Base-by-base conservation (phyloP, 768 basidiomycete genomes). In the Pilatotrama ljubarskyi region DNA sequence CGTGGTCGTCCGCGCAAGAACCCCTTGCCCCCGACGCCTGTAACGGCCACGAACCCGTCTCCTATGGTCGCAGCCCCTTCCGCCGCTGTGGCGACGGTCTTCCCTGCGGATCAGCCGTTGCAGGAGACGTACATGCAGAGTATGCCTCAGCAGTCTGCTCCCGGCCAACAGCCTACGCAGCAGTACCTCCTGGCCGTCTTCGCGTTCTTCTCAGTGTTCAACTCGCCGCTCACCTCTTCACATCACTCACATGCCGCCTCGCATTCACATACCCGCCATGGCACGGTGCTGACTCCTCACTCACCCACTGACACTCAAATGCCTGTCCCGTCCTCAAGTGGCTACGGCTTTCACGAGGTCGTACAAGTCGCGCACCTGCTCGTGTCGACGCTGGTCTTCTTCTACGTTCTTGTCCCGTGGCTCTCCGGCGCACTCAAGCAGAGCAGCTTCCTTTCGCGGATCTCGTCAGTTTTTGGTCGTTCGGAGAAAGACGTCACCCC, bases 201-300 rank as follows among this genome's bases (percentile, higher is more conserved):
- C 66, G 89, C 90, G 0, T 78, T 93, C 54, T 91, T 94, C 75
- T 92, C 90, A 0, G 89, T 93, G 75, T 90, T 92, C 78, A 91
- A 90, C 66, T 88, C 87, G 0, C 85, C 88, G 2, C 71, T 90
- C 17, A 79, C 86, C 0, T 77, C 82, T 0, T 72, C 72, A 75
- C 10, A 63, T 0, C 71, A 75, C 6, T 64, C 70, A 26, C 67
- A 70, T 10, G 55, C 69, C 22, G 22, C 51, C 17, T 11, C 62
- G 14, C 60, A 60, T 22, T 20, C 71, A 3, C 70, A 71, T 29
- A 75, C 79, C 0, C 86, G 88, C 59, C 77, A 82, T 13, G 90
- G 89, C 6, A 73, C 78, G 8, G 85, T 90, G 14, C 73, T 89
- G 74, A 77, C 51, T 59, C 75, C 47, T 65, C 73, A 49, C 58